Conservation (phyloP, 208 protist species). For the Strigomonas culicis region DNA sequence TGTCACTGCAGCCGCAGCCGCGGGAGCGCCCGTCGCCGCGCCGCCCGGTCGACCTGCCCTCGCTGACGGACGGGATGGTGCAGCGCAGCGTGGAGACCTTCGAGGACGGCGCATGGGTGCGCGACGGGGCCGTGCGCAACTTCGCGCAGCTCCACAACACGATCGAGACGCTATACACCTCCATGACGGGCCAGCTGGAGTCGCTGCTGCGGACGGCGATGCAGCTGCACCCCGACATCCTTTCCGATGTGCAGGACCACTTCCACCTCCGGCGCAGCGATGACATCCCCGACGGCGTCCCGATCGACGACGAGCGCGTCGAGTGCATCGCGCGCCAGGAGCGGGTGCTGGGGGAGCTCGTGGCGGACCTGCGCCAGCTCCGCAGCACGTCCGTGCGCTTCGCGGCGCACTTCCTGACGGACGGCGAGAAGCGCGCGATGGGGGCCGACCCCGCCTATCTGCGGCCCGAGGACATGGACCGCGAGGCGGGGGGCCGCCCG, state of each 20-base stretch:
- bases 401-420: slow-evolving; percentile 68
- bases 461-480: slow-evolving; percentile 39
- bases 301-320: slow-evolving; percentile 19
- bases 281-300: slow-evolving; percentile 50
- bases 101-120: slow-evolving; percentile 63
- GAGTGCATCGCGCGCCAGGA: slow-evolving; percentile 41
- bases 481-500: slow-evolving; percentile 13
- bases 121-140: slow-evolving; percentile 64
- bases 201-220: slow-evolving; percentile 65
- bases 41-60: slow-evolving; percentile 11
- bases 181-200: slow-evolving; percentile 47
- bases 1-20: slow-evolving; percentile 24
- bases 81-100: slow-evolving; percentile 77
- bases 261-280: slow-evolving; percentile 23
- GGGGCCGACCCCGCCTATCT: slow-evolving; percentile 69
- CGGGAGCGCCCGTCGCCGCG: neutral
- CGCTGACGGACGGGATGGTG: slow-evolving; percentile 57
- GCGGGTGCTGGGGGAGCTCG: slow-evolving; percentile 37
- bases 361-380: slow-evolving; percentile 33
- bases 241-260: slow-evolving; percentile 27
- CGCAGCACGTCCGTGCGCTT: slow-evolving; percentile 69
- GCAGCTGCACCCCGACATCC: slow-evolving; percentile 49
- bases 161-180: slow-evolving; percentile 53
- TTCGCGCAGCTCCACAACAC: slow-evolving; percentile 83
- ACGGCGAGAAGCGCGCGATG: slow-evolving; percentile 75